Evolutionary conservation across 2,329 filamentous ascomycete species (phyloP), one percentile per base, ranked within the genome.

Genomic region (Gliomastix tumulicola): DNA sequence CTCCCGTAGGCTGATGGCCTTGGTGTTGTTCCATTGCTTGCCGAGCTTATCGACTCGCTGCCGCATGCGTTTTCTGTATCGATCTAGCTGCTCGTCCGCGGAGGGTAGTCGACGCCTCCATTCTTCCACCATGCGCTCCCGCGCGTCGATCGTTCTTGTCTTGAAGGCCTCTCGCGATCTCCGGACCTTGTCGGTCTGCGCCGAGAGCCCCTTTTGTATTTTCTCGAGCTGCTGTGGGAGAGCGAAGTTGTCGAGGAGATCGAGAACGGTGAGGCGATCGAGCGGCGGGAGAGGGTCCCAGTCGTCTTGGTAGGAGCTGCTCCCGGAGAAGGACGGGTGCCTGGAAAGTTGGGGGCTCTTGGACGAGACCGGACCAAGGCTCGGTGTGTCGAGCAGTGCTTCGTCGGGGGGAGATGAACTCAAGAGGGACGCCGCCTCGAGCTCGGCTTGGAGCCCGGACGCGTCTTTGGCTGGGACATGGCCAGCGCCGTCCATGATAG

Each of bases 171-270:
- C 84, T 50, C 85, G 79, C 42, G 92, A 90, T 53, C 80, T 80
- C 43, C 82, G 81, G 21, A 97, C 83, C 59, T 86, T 92, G 48
- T 92, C 81, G 4, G 81, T 90, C 61, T 96, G 89, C 6, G 79
- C 76, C 20, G 82, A 82, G 40, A 97, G 71, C 25, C 85, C 84
- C 49, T 77, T 83, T 53, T 96, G 89, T 45, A 96, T 73, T 65
- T 85, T 92, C 62, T 97, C 92, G 16, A 98, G 74, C 49, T 90
- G 85, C 52, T 94, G 85, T 2, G 88, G 84, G 21, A 98, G 69
- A 6, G 89, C 86, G 44, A 98, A 79, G 56, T 96, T 97, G 62
- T 96, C 90, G 46, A 98, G 76, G 34, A 98, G 73, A 55, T 98
- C 92, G 50, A 98, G 88, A 40, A 97, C 79, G 27, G 85, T 89